Conservation (phyloP, 768 basidiomycete species). For the Rhodotorula babjevae region DNA sequence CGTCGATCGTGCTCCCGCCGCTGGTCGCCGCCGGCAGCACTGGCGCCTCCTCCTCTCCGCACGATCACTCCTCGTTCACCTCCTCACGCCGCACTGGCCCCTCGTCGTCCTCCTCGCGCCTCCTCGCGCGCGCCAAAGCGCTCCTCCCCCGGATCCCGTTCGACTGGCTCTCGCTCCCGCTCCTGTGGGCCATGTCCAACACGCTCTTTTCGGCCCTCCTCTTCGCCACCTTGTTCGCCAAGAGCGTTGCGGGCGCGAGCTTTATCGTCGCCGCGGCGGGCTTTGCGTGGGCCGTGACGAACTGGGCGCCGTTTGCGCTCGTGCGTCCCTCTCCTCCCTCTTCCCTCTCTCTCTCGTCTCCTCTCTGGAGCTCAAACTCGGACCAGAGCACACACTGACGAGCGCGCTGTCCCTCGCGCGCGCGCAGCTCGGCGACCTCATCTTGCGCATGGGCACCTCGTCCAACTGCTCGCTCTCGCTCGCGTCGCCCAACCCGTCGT, state of each 20-base stretch:
- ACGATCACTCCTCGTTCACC: too few relatives aligned
- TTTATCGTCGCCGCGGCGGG: constrained; percentile 71
- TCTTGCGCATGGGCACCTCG: constrained; percentile 54
- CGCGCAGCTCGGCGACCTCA: constrained; percentile 72
- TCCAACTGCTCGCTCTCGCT: not conserved
- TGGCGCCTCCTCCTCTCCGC: too few relatives aligned
- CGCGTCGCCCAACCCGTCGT: not conserved
- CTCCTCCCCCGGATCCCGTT: constrained; percentile 44
- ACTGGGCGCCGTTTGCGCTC: constrained; percentile 89
- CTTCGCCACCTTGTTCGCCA: constrained; percentile 58
- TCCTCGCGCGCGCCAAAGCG: not conserved
- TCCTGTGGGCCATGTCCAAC: constrained; percentile 74
- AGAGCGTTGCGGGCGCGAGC: constrained; percentile 68
- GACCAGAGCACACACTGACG: too few relatives aligned
- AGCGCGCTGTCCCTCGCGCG: too few relatives aligned
- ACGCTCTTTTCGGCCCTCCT: constrained; percentile 73
- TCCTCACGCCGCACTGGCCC: too few relatives aligned
- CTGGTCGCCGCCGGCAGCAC: constrained; percentile 52
- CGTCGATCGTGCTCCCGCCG: constrained; percentile 67
- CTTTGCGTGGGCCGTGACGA: constrained; percentile 84
- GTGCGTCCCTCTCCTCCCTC: constrained; percentile 49
- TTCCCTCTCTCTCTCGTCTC: too few relatives aligned
- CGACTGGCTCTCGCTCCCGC: constrained; percentile 57
- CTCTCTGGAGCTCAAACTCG: too few relatives aligned
- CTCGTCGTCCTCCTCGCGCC: not conserved